These are phyloP conservation scores for Paradendryphiella salina DNA, from an alignment of 2,329 filamentous ascomycete genomes.

Conservation along the genomic window DNA sequence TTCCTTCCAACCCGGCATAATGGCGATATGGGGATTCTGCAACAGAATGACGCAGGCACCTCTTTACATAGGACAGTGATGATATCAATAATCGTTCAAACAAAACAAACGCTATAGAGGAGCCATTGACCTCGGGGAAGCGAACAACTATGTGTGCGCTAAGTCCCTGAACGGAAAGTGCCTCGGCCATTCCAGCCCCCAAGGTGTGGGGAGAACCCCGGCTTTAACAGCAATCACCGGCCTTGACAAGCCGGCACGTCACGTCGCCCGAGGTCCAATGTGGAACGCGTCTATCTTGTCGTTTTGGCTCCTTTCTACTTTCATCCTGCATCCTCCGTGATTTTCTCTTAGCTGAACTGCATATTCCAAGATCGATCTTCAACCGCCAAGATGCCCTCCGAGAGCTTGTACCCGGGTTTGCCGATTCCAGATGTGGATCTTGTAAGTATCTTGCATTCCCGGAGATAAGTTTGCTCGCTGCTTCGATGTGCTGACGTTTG, in stretches of 20 bases:
- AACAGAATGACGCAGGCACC: not conserved
- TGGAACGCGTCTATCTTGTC: slow-evolving; percentile 10
- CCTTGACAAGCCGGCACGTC: slow-evolving; percentile 17
- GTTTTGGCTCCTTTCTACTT: slow-evolving; percentile 9
- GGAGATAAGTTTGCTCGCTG: slow-evolving; percentile 1
- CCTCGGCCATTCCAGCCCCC: slow-evolving; percentile 21
- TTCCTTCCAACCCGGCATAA: slow-evolving; percentile 50
- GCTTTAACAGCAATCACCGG: slow-evolving; percentile 19
- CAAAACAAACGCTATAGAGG: not conserved
- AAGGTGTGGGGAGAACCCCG: slow-evolving; percentile 23
- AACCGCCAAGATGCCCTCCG: slow-evolving; percentile 65
- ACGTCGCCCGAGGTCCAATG: slow-evolving; percentile 15
- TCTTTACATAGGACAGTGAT: not conserved
- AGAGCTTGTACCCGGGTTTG: slow-evolving; percentile 66
- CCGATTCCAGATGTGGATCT: slow-evolving; percentile 75
- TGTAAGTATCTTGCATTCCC: slow-evolving; percentile 3
- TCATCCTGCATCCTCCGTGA: slow-evolving; percentile 8
- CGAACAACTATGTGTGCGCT: slow-evolving; percentile 10
- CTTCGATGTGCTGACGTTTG: not conserved
- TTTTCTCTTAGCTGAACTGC: not conserved
- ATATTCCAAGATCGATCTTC: slow-evolving; percentile 9
- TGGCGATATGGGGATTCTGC: slow-evolving; percentile 3
- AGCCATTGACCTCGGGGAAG: slow-evolving; percentile 26
- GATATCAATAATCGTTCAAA: not conserved
- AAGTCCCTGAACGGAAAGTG: slow-evolving; percentile 20